Evolutionary conservation across 2,329 filamentous ascomycete species (phyloP).

Genomic region (Fusarium anthophilum): DNA sequence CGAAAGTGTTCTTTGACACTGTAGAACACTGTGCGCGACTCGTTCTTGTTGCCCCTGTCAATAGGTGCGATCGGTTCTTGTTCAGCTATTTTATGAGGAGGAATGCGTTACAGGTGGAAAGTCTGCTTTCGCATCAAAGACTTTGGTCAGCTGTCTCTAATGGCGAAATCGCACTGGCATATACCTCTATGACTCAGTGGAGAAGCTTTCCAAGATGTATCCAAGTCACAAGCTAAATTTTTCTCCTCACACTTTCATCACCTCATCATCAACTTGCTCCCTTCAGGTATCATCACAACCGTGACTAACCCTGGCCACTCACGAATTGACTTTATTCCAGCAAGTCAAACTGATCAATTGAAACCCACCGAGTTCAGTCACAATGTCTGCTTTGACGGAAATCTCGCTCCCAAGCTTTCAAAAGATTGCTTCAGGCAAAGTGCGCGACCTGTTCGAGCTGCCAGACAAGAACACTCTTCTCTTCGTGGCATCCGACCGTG

Average conservation of each 20-base stretch:
- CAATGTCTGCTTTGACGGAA: slow-evolving; percentile 31
- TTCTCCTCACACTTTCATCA: slow-evolving; percentile 36
- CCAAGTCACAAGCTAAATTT: slow-evolving; percentile 34
- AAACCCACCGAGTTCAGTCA: neutral
- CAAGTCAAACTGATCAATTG: neutral
- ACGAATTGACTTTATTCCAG: neutral
- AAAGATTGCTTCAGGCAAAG: slow-evolving; percentile 67
- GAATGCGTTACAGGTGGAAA: neutral
- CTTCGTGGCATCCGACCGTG: slow-evolving; percentile 87
- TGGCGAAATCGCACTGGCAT: slow-evolving; percentile 2
- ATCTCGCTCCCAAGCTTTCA: slow-evolving; percentile 45
- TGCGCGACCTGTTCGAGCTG: slow-evolving; percentile 82
- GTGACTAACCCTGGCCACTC: neutral
- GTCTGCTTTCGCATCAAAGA: neutral
- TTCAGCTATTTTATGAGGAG: neutral
- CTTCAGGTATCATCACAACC: slow-evolving; percentile 8
- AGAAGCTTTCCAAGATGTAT: slow-evolving; percentile 28
- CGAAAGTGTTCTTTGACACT: neutral
- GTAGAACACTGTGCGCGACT: slow-evolving; percentile 11
- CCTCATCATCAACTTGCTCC: slow-evolving; percentile 12
- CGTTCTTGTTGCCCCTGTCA: slow-evolving; percentile 14
- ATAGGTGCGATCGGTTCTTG: slow-evolving; percentile 1
- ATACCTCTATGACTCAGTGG: slow-evolving; percentile 31
- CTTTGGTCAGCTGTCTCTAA: neutral
- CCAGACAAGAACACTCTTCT: slow-evolving; percentile 74